Evolutionary conservation across 257 asterid species (phyloP), one percentile per base, ranked within the genome.

Genomic region (Voacanga thouarsii): DNA sequence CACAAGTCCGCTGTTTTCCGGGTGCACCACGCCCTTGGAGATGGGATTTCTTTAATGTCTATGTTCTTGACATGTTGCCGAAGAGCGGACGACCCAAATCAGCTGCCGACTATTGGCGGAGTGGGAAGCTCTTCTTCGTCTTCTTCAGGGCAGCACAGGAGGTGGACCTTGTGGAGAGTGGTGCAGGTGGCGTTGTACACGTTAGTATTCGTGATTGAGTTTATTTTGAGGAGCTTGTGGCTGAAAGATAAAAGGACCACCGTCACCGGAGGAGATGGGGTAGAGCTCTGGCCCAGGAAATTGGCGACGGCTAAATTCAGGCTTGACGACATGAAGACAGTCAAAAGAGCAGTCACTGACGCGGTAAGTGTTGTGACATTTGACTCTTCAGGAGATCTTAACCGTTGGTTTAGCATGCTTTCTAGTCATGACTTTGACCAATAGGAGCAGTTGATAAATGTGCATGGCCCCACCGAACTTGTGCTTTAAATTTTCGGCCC

Each of bases 11-110:
- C 39, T 5, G 87, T 93, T 15, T 78, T 90, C 78, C 92, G 97
- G 3, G 76, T 90, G 74, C 97, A 93, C 81, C 97, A 93, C 86
- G 91, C 96, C 66, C 89, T 93, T 1, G 98, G 98, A 23, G 98
- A 93, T 77, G 98, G 97, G 49, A 83, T 88, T 30, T 91, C 98
- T 4, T 30, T 88, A 30, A 85, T 90, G 92, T 87, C 97, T 51
- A 71, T 89, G 89, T 80, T 92, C 21, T 76, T 91, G 55, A 77
- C 92, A 51, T 73, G 86, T 78, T 91, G 92, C 70, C 79, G 97
- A 80, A 86, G 80, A n/a, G 83, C 72, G 2, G 87, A 80, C 18
- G 93, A 88, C 39, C 92, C 97, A 16, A 33, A 71, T 67, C 83
- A 63, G 79, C 37, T 10, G 47, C 93, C 92, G 51, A 67, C 80